Percentiles rank a stretch among this genome's conserved stretches.
phyloP scores from a whole-genome alignment of 2,329 filamentous ascomycete genomes.

The Verticillium tricorpus region DNA sequence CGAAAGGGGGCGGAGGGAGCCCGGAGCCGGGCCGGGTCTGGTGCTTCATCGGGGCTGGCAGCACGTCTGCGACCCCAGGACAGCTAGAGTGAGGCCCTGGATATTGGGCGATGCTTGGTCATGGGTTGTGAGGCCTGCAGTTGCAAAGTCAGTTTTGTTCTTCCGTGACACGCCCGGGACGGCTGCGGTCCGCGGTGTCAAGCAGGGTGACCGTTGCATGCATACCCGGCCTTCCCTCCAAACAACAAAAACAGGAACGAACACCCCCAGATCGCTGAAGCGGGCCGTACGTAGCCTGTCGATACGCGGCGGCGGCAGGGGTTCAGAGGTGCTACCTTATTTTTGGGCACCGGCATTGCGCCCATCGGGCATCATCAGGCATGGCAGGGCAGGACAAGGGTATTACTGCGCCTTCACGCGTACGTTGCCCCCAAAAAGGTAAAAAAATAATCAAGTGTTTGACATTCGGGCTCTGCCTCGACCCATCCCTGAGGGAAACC shows the following conservation, averaged over 20 bases:
- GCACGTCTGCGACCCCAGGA: neutral
- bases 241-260: neutral
- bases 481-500: neutral
- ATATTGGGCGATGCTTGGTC: neutral
- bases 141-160: neutral
- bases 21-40: neutral
- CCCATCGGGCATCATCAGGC: neutral
- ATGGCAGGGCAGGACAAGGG: neutral
- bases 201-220: neutral
- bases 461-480: neutral
- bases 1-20: neutral
- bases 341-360: neutral
- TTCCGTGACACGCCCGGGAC: neutral
- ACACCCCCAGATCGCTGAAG: neutral
- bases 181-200: neutral
- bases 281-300: neutral
- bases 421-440: neutral
- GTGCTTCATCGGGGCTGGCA: neutral
- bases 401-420: neutral
- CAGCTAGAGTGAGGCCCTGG: neutral
- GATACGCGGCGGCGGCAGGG: neutral
- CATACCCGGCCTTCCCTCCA: neutral
- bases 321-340: neutral
- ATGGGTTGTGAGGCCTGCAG: neutral
- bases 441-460: neutral